Conservation (phyloP, 768 basidiomycete species). For the Rhizopogon vesiculosus region DNA sequence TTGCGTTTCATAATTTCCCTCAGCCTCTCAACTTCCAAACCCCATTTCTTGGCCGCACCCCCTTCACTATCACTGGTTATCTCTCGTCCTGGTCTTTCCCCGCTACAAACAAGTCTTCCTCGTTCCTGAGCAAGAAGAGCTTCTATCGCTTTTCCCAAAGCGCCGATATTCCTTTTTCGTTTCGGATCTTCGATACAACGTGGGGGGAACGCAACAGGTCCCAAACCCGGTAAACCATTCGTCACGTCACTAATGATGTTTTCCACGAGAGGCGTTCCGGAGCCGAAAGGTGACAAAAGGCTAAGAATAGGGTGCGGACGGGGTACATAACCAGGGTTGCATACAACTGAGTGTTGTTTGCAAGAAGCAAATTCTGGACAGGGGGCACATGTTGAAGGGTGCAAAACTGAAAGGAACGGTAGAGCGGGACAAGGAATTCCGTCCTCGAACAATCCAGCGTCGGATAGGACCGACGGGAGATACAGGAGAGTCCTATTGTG, state of each 20-base stretch:
- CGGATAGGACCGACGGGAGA: slow-evolving; percentile 20
- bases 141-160: slow-evolving; percentile 70
- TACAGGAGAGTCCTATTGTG: slow-evolving; percentile 49
- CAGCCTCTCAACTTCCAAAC: slow-evolving; percentile 55
- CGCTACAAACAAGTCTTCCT: slow-evolving; percentile 61
- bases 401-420: slow-evolving; percentile 49
- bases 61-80: slow-evolving; percentile 42
- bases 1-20: slow-evolving; percentile 53
- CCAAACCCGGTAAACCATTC: slow-evolving; percentile 72
- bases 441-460: slow-evolving; percentile 23
- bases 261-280: slow-evolving; percentile 36
- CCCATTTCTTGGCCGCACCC: slow-evolving; percentile 76
- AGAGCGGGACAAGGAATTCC: slow-evolving; percentile 48
- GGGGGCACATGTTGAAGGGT: slow-evolving; percentile 62
- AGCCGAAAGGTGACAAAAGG: slow-evolving; percentile 35
- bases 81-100: slow-evolving; percentile 30
- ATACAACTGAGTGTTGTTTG: slow-evolving; percentile 49
- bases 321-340: slow-evolving; percentile 64
- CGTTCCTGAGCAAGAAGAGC: slow-evolving; percentile 55
- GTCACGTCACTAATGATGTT: slow-evolving; percentile 37
- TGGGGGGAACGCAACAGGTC: slow-evolving; percentile 74
- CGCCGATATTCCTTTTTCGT: slow-evolving; percentile 69
- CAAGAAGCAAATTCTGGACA: slow-evolving; percentile 72
- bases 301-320: slow-evolving; percentile 56
- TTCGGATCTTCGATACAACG: slow-evolving; percentile 74